These are phyloP conservation scores for Ustilago bromivora DNA, from an alignment of 1,284 basidiomycete genomes.

Conservation along the genomic window DNA sequence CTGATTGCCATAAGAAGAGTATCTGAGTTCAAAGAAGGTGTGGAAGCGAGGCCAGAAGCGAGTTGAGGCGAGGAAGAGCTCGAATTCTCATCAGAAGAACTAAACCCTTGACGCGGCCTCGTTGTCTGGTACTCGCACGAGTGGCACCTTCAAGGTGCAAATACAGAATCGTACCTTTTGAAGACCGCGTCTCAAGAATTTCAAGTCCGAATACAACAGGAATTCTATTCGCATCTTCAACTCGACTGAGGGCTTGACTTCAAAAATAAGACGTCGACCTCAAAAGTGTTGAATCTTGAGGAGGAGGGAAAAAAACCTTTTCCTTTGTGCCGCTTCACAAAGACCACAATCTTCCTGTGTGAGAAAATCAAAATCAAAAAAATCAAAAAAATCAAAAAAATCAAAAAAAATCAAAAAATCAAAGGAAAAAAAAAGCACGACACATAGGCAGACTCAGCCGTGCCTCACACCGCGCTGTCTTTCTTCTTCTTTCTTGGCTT, in stretches of 20 bases:
- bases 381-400: neutral
- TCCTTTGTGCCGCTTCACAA: neutral
- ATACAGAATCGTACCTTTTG: neutral
- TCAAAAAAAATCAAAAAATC: neutral
- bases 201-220: neutral
- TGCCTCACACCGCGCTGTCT: neutral
- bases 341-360: neutral
- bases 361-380: neutral
- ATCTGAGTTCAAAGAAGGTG: neutral
- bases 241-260: neutral
- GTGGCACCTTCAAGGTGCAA: neutral
- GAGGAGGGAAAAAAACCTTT: neutral
- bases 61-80: neutral
- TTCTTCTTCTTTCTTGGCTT: neutral
- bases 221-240: neutral
- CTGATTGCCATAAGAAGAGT: neutral
- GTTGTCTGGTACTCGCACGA: neutral
- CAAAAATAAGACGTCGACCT: neutral
- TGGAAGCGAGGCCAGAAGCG: slow-evolving; percentile 4
- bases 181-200: neutral
- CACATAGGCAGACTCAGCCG: slow-evolving; percentile 11
- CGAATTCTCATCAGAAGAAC: neutral
- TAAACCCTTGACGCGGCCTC: neutral
- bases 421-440: neutral
- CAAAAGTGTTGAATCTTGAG: neutral